Percentiles rank a stretch among this genome's conserved stretches.
These are phyloP conservation scores for Saururus chinensis DNA, from an alignment of 164 flowering plant genomes.

Conservation along the genomic window DNA sequence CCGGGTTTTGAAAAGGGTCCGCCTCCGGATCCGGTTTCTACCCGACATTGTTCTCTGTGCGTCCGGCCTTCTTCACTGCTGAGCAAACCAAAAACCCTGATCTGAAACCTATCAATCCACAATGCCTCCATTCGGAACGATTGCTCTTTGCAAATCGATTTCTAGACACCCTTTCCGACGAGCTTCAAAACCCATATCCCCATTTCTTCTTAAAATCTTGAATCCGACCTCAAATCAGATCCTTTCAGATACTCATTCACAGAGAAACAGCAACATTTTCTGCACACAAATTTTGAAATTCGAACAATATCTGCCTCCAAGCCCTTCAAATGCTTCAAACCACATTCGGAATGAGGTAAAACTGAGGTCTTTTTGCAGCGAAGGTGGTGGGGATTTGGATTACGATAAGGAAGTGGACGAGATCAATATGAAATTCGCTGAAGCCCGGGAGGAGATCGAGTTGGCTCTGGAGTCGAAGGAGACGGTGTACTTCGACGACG, in stretches of 20 bases:
- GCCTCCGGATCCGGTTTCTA: too few relatives aligned
- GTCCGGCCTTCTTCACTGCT: background rate
- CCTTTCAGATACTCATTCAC: slow-evolving; percentile 1
- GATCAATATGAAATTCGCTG: slow-evolving; percentile 86
- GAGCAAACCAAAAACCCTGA: background rate
- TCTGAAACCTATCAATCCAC: background rate
- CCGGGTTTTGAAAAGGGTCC: too few relatives aligned
- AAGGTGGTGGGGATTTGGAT: slow-evolving; percentile 20
- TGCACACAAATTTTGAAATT: slow-evolving; percentile 7
- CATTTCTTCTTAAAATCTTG: slow-evolving; percentile 9
- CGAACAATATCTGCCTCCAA: slow-evolving; percentile 12
- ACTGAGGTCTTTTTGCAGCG: slow-evolving; percentile 21
- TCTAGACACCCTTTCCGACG: slow-evolving; percentile 14
- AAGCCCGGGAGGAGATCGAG: slow-evolving; percentile 96
- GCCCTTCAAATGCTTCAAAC: slow-evolving; percentile 2
- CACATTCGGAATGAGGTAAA: slow-evolving; percentile 4
- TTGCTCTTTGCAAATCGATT: slow-evolving; percentile 20
- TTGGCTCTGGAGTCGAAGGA: slow-evolving; percentile 87
- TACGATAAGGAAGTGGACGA: slow-evolving; percentile 53
- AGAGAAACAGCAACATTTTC: slow-evolving; percentile 8
- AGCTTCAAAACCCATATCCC: slow-evolving; percentile 20
- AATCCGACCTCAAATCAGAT: slow-evolving; percentile 5
- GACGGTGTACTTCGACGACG: slow-evolving; percentile 87
- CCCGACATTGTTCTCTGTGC: background rate
- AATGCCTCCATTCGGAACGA: slow-evolving; percentile 25